Conservation (phyloP, 1,139 yeast species). For the Kluyveromyces marxianus region DNA sequence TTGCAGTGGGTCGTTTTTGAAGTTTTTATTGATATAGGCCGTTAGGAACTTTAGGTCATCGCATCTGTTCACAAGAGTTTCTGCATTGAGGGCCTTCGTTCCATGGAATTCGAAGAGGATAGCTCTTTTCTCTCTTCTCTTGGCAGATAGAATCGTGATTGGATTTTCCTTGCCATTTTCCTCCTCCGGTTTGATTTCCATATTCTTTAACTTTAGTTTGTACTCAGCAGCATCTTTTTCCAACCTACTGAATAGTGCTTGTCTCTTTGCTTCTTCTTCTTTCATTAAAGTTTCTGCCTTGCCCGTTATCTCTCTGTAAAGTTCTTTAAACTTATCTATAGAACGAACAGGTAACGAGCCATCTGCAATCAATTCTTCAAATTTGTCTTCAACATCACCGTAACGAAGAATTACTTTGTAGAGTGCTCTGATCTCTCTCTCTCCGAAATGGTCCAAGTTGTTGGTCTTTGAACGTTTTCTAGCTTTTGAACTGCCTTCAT, state of each 20-base stretch:
- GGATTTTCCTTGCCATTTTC: slow-evolving; percentile 30
- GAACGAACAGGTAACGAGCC: slow-evolving; percentile 77
- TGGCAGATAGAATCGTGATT: slow-evolving; percentile 42
- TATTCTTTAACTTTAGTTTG: slow-evolving; percentile 38
- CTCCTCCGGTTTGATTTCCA: slow-evolving; percentile 32
- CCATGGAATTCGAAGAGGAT: slow-evolving; percentile 84
- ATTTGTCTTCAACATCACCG: slow-evolving; percentile 74
- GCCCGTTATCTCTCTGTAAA: slow-evolving; percentile 62
- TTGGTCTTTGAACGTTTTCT: slow-evolving; percentile 31
- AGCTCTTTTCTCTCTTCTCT: slow-evolving; percentile 79
- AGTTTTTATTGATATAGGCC: slow-evolving; percentile 28
- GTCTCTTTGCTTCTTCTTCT: slow-evolving; percentile 60
- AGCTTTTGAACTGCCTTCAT: slow-evolving; percentile 33
- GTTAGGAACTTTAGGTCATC: slow-evolving; percentile 66
- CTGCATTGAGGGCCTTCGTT: slow-evolving; percentile 88
- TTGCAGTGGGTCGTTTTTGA: slow-evolving; percentile 43
- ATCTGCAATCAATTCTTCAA: slow-evolving; percentile 86
- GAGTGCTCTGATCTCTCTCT: slow-evolving; percentile 79
- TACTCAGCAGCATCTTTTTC: slow-evolving; percentile 58
- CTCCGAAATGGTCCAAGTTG: slow-evolving; percentile 59
- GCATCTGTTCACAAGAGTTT: slow-evolving; percentile 73
- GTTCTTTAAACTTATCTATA: slow-evolving; percentile 71
- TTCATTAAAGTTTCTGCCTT: slow-evolving; percentile 56
- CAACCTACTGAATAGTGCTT: slow-evolving; percentile 46
- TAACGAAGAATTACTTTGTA: slow-evolving; percentile 74